phyloP scores from a whole-genome alignment of 1,284 basidiomycete genomes.

The Malassezia caprae region DNA sequence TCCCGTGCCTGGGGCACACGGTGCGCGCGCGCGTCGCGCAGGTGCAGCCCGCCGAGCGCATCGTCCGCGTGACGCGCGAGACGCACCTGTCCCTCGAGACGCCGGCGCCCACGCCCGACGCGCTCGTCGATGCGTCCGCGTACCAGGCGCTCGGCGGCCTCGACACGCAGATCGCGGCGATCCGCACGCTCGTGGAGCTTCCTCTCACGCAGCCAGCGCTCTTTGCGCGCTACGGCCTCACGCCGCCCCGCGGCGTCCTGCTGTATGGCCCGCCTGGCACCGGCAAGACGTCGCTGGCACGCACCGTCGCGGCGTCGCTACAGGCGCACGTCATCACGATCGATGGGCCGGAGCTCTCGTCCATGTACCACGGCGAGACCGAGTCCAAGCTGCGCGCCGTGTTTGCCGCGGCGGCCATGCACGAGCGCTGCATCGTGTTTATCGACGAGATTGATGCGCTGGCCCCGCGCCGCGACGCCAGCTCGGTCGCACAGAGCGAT shows the following conservation, averaged over 20 bases:
- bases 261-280: conserved; percentile 48
- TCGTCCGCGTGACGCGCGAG: conserved; percentile 30
- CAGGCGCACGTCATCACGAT: conserved; percentile 51
- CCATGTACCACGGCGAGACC: conserved; percentile 91
- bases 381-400: conserved; percentile 79
- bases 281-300: conserved; percentile 46
- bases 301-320: conserved; percentile 35
- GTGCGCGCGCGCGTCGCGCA: neutral
- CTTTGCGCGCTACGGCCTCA: conserved; percentile 68
- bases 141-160: conserved; percentile 75
- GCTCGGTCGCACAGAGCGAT: conserved; percentile 47
- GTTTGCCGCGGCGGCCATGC: conserved; percentile 69
- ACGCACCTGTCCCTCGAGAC: conserved; percentile 22
- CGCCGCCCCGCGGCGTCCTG: conserved; percentile 42
- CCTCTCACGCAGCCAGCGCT: conserved; percentile 81
- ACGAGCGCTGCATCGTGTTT: conserved; percentile 73
- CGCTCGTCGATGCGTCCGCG: conserved; percentile 43
- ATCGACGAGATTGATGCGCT: conserved; percentile 94
- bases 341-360: conserved; percentile 87
- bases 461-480: conserved; percentile 75
- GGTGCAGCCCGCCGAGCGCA: neutral
- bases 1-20: conserved; percentile 18
- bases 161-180: conserved; percentile 72
- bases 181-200: conserved; percentile 86
- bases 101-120: conserved; percentile 44